Evolutionary conservation across 2,329 filamentous ascomycete genomes (phyloP).

Genomic region (Claviceps lovelessii): DNA sequence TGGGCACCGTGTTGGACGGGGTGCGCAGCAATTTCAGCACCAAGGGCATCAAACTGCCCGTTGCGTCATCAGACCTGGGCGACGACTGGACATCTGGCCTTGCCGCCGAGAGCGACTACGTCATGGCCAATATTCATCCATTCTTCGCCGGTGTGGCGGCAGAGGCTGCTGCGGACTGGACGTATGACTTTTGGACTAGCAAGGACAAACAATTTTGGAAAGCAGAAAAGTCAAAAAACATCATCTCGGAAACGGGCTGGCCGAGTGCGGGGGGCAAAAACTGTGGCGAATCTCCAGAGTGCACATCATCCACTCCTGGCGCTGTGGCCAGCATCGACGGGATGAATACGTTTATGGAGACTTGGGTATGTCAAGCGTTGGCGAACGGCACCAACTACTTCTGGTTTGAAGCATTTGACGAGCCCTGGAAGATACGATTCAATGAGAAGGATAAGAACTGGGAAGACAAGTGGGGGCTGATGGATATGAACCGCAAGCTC

Average conservation of each 20-base stretch:
- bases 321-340: constrained; percentile 65
- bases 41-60: constrained; percentile 53
- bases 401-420: constrained; percentile 95
- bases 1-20: constrained; percentile 49
- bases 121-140: constrained; percentile 95
- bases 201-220: constrained; percentile 55
- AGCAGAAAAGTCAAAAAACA: constrained; percentile 47
- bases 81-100: constrained; percentile 68
- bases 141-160: constrained; percentile 76
- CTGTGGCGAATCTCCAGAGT: constrained; percentile 47
- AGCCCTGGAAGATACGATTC: constrained; percentile 80
- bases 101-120: constrained; percentile 58
- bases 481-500: constrained; percentile 72
- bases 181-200: constrained; percentile 63
- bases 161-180: constrained; percentile 61
- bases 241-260: constrained; percentile 90
- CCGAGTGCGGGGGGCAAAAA: constrained; percentile 67
- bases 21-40: constrained; percentile 60
- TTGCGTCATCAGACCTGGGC: constrained; percentile 80
- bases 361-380: constrained; percentile 71
- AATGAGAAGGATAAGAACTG: constrained; percentile 57
- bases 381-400: constrained; percentile 82
- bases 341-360: constrained; percentile 73
- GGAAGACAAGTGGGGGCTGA: constrained; percentile 92
- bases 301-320: constrained; percentile 35